Base-by-base conservation (phyloP, 352 stramenopile genomes). In the Globisporangium nagaii region DNA sequence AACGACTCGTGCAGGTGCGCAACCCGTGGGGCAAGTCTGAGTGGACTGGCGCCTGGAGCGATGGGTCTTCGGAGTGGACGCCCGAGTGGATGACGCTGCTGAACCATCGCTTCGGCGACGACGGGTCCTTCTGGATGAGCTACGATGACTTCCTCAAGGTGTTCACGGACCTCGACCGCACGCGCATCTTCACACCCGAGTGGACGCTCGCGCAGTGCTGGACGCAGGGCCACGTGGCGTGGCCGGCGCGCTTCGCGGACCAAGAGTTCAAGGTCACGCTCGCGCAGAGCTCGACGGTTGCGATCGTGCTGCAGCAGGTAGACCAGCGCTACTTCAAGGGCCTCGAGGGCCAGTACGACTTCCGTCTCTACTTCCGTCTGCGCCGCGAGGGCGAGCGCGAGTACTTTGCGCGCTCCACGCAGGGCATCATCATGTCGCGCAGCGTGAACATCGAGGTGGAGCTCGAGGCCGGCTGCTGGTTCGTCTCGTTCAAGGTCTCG, bases 61-160 rank as follows among this genome's bases (percentile, higher is more conserved):
- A 73, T n/a, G 72, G 67, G 37, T 83, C 73, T 15, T 36, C 60
- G 2, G 65, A 76, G 57, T 84, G 69, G 77, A 88, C 64, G 19
- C 37, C 61, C 15, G 64, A 75, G 60, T 70, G 71, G 62, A 81
- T 75, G 53, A 61, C 36, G 41, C 42, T 58, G 39, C 58, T 84
- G 13, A 48, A 62, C 36, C 67, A 81, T 59, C 51, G 57, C 20
- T 72, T 72, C 19, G 71, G 65, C 19, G 73, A 86, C 59, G 75
- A 88, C 42, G 75, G 77, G 10, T 62, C 71, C 17, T 88, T 86
- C 56, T 88, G 75, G 71, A 88, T 88, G 68, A 57, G 40, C 24
- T 86, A 72, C 58, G 58, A 71, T 10, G 65, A 77, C 45, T 74
- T 74, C 30, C 47, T 77, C 35, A 56, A 63, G 13, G 65, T 57